Base-by-base conservation (phyloP, 139 green algal species). In the Astrephomene gubernaculifera region DNA sequence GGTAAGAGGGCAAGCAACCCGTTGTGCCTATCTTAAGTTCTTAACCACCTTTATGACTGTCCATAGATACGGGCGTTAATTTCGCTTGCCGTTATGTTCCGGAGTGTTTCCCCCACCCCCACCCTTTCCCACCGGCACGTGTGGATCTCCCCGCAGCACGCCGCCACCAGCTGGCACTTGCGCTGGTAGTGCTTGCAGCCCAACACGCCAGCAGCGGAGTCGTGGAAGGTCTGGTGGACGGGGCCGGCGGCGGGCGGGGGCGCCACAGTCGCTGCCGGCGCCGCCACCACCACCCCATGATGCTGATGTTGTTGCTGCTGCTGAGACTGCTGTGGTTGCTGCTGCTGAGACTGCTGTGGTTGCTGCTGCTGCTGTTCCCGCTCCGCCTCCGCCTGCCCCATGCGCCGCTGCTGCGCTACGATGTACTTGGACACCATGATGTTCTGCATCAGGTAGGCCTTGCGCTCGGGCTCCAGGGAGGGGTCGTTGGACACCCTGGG, bases 371-470 rank as follows among this genome's bases (percentile, higher is more conserved):
- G 70, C 71, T 17, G 41, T 57, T 52, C 17, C 10, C 22, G 1
- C n/a, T 24, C 21, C 21, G n/a, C 52, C 29, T 86, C 27, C 67
- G 86, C 44, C 44, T 61, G 29, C 70, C 53, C 73, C 87, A 93
- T 93, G 49, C 89, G 82, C 38, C 88, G 84, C 88, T 94, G 93
- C 83, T 95, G 90, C 17, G 89, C 88, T 57, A 94, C 89, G 43
- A 96, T 92, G 86, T 95, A 96, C 69, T 90, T 88, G 38, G 87
- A 93, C 10, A 91, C 88, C 96, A 99, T 99, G 75, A 99, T 95
- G 92, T 98, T 96, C 88, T 99, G 97, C 43, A 98, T 97, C 27
- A 99, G 90, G 91, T 99, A 99, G 4, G 96, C 95, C 90, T 99
- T 98, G 82, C 96, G 93, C 71, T 95, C 80, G 2, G 96, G 95